These are phyloP conservation scores for Amanita inopinata DNA, from an alignment of 768 basidiomycete species.

Conservation along the genomic window DNA sequence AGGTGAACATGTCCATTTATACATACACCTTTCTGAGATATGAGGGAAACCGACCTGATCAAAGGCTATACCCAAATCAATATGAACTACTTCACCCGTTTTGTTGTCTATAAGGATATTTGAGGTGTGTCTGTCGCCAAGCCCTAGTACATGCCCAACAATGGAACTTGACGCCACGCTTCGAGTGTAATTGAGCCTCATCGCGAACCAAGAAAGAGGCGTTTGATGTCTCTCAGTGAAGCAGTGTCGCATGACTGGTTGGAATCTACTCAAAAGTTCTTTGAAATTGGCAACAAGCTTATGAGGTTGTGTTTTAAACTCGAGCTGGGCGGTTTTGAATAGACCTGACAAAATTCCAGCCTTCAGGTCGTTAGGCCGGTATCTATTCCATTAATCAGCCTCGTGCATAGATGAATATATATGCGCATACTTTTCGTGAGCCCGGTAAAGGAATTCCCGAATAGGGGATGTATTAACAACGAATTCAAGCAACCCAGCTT, in stretches of 20 bases:
- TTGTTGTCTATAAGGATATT: constrained; percentile 85
- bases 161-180: constrained; percentile 93
- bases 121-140: constrained; percentile 87
- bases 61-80: constrained; percentile 95
- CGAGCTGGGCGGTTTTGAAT: constrained; percentile 23
- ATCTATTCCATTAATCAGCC: constrained; percentile 19
- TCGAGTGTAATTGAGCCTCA: constrained; percentile 81
- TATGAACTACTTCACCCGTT: constrained; percentile 87
- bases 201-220: constrained; percentile 87
- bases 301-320: constrained; percentile 20
- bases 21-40: too few relatives aligned
- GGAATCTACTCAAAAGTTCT: constrained; percentile 35
- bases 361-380: constrained; percentile 48
- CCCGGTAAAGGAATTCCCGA: constrained; percentile 45
- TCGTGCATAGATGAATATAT: background rate
- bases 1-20: too few relatives aligned
- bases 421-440: constrained; percentile 50
- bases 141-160: constrained; percentile 84
- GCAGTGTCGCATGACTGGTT: constrained; percentile 89
- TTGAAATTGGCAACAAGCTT: constrained; percentile 23
- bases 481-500: constrained; percentile 86
- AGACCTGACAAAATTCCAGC: constrained; percentile 19
- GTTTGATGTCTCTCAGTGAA: constrained; percentile 86
- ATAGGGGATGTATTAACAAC: constrained; percentile 71
- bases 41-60: constrained; percentile 55